Evolutionary conservation across 805 yeast species (phyloP).

Genomic region (Candida patagonica): DNA sequence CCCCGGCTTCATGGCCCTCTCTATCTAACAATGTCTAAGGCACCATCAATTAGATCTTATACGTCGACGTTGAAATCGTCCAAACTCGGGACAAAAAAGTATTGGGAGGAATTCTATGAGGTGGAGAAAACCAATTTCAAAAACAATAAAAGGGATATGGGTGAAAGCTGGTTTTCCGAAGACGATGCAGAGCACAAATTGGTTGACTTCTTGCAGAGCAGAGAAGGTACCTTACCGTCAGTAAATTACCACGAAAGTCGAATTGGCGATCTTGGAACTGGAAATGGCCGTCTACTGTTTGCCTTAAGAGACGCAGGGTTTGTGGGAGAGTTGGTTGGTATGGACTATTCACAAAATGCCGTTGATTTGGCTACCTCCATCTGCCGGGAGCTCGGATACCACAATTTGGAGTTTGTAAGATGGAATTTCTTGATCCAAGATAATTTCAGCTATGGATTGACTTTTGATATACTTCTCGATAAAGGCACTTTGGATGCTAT

Average conservation of each 20-base stretch:
- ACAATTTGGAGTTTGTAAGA: conserved; percentile 42
- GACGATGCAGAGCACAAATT: conserved; percentile 85
- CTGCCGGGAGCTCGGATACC: conserved; percentile 28
- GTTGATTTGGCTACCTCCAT: conserved; percentile 63
- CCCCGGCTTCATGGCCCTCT: too few species aligned
- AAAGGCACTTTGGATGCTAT: conserved; percentile 97
- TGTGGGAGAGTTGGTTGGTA: conserved; percentile 53
- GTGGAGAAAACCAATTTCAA: conserved; percentile 63
- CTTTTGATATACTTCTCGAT: conserved; percentile 72
- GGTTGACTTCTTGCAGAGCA: conserved; percentile 57
- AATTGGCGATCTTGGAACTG: conserved; percentile 85
- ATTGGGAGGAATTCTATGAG: conserved; percentile 86
- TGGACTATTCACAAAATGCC: conserved; percentile 82
- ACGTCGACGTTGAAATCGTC: conserved; percentile 40
- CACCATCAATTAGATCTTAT: too few species aligned
- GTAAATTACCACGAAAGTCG: conserved; percentile 25
- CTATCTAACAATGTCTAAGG: too few species aligned
- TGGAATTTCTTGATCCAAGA: conserved; percentile 56
- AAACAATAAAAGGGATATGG: conserved; percentile 73
- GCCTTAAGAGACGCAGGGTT: conserved; percentile 57
- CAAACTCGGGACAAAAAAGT: conserved; percentile 75
- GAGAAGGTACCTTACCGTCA: conserved; percentile 25
- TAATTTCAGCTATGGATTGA: conserved; percentile 22
- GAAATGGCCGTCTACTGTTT: conserved; percentile 86
- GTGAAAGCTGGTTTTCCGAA: conserved; percentile 96